A percentile compares a stretch with the other conserved stretches of the same genome.
These are phyloP conservation scores for Capronia americana DNA, from an alignment of 2,329 filamentous ascomycete species.

Conservation along the genomic window DNA sequence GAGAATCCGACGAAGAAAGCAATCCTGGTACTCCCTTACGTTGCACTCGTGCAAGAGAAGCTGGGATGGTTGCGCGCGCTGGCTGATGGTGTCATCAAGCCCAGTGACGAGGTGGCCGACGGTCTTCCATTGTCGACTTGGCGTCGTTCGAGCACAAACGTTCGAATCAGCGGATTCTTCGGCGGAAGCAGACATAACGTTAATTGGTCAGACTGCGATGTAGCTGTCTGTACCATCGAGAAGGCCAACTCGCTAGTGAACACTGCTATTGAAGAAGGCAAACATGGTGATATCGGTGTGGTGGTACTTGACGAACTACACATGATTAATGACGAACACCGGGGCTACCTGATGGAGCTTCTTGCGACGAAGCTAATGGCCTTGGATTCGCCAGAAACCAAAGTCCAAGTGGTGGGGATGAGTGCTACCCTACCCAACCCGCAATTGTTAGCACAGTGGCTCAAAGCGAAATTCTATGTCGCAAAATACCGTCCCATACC, in stretches of 20 bases:
- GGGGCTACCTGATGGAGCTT: slow-evolving; percentile 76
- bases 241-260: slow-evolving; percentile 80
- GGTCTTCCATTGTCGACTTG: slow-evolving; percentile 48
- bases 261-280: slow-evolving; percentile 72
- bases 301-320: slow-evolving; percentile 81
- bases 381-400: slow-evolving; percentile 53
- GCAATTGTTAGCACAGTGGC: slow-evolving; percentile 71
- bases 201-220: slow-evolving; percentile 76
- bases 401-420: slow-evolving; percentile 77
- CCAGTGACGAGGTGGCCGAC: slow-evolving; percentile 43
- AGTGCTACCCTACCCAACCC: slow-evolving; percentile 79
- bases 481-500: slow-evolving; percentile 77
- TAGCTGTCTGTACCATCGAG: slow-evolving; percentile 80
- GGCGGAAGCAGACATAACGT: slow-evolving; percentile 72
- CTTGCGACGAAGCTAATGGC: slow-evolving; percentile 76
- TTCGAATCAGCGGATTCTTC: slow-evolving; percentile 75
- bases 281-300: slow-evolving; percentile 67
- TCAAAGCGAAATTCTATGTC: slow-evolving; percentile 72
- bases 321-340: slow-evolving; percentile 78
- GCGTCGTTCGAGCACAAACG: slow-evolving; percentile 60
- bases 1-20: slow-evolving; percentile 69
- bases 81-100: slow-evolving; percentile 64
- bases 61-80: slow-evolving; percentile 73
- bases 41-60: slow-evolving; percentile 81
- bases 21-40: slow-evolving; percentile 75